Evolutionary conservation across 805 yeast genomes (phyloP).

Genomic region (Groenewaldozyma salmanticensis): DNA sequence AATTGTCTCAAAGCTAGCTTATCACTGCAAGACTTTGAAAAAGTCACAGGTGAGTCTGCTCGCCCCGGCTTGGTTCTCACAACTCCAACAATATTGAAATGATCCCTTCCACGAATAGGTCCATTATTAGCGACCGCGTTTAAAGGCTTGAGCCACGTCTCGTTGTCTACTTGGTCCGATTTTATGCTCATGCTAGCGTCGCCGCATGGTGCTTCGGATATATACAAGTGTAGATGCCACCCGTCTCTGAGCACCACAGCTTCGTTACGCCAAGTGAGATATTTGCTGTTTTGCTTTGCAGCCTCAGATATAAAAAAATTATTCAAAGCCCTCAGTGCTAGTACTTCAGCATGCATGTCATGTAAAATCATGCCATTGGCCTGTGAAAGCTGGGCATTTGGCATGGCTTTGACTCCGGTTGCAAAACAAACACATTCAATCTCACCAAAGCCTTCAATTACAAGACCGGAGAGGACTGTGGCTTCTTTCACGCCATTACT

Average conservation of each 20-base stretch:
- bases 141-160: constrained; percentile 11
- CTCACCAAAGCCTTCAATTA: constrained; percentile 20
- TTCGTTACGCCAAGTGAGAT: not conserved
- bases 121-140: constrained; percentile 7
- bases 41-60: constrained; percentile 57
- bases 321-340: constrained; percentile 65
- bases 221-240: constrained; percentile 45
- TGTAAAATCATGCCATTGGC: constrained; percentile 60
- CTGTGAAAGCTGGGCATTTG: constrained; percentile 38
- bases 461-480: constrained; percentile 75
- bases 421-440: constrained; percentile 40
- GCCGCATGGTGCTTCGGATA: constrained; percentile 84
- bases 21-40: constrained; percentile 85
- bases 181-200: constrained; percentile 60
- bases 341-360: constrained; percentile 85
- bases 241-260: not conserved
- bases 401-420: constrained; percentile 77
- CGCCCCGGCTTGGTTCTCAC: constrained; percentile 94
- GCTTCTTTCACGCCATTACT: constrained; percentile 67
- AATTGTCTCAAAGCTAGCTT: constrained; percentile 58
- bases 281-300: not conserved
- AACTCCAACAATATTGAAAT: constrained; percentile 45
- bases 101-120: constrained; percentile 52
- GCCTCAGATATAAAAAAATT: constrained; percentile 33
- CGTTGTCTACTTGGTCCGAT: constrained; percentile 17